A percentile compares a stretch with the other conserved stretches of the same genome.
Conservation (phyloP, 345 rosid species). For the Melaleuca quinquenervia region DNA sequence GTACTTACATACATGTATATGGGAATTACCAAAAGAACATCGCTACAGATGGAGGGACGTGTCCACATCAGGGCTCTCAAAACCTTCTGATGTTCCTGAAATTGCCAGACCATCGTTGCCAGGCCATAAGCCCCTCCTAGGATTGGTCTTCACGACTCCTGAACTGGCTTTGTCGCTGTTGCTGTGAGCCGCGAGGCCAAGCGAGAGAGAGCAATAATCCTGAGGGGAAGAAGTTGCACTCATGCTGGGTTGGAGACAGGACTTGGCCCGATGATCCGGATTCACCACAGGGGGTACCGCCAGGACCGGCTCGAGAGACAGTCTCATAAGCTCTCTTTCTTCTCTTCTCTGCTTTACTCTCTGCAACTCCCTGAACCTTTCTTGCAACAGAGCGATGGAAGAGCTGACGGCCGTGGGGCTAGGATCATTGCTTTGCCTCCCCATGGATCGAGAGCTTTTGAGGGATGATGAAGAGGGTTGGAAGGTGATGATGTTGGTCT, state of each 20-base stretch:
- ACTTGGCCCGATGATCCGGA: background rate
- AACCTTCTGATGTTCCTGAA: slow-evolving; percentile 13
- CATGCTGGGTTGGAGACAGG: background rate
- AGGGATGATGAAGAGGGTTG: background rate
- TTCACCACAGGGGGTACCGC: background rate
- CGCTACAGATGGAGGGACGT: slow-evolving; percentile 70
- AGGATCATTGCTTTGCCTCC: slow-evolving; percentile 22
- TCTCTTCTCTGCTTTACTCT: slow-evolving; percentile 48
- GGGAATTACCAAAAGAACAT: background rate
- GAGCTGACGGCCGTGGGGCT: slow-evolving; percentile 31
- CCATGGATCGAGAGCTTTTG: slow-evolving; percentile 13
- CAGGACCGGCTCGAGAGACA: slow-evolving; percentile 13
- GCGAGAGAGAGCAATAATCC: slow-evolving; percentile 32
- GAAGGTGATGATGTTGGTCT: background rate
- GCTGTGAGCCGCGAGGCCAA: slow-evolving; percentile 9
- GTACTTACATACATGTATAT: background rate
- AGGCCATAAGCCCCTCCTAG: slow-evolving; percentile 16
- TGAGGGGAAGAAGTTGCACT: background rate
- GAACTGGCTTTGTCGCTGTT: background rate
- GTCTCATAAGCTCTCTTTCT: slow-evolving; percentile 38
- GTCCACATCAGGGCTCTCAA: slow-evolving; percentile 51
- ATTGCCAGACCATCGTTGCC: background rate
- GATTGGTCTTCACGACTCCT: background rate
- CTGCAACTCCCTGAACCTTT: slow-evolving; percentile 55
- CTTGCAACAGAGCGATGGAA: slow-evolving; percentile 64